These are phyloP conservation scores for Nicotiana sylvestris DNA, from an alignment of 257 asterid genomes.

Conservation along the genomic window DNA sequence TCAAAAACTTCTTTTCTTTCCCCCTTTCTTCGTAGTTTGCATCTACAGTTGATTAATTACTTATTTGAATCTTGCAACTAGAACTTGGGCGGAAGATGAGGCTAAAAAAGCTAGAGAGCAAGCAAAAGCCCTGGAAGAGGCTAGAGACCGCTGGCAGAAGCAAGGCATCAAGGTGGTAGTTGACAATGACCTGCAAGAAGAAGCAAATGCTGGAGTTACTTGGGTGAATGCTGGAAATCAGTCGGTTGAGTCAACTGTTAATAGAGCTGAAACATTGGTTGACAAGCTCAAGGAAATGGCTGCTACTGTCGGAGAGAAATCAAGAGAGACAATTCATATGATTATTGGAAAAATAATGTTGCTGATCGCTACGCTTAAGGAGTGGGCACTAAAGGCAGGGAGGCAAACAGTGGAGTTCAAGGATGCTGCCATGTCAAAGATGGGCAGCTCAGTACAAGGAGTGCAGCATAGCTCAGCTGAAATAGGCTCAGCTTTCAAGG, in stretches of 20 bases:
- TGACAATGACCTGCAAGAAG: constrained; percentile 72
- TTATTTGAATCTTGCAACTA: constrained; percentile 24
- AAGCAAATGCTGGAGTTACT: constrained; percentile 64
- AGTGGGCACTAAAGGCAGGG: constrained; percentile 26
- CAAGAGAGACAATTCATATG: constrained; percentile 54
- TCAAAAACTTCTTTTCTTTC: neutral
- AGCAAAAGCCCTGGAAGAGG: constrained; percentile 83
- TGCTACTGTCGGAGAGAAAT: constrained; percentile 49
- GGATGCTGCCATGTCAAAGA: constrained; percentile 33
- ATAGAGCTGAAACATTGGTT: constrained; percentile 64
- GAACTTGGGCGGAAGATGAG: constrained; percentile 98
- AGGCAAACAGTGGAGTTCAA: constrained; percentile 44
- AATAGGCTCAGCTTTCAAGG: constrained; percentile 44
- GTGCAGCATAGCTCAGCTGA: constrained; percentile 38
- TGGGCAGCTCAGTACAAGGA: constrained; percentile 48
- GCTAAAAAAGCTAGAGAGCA: constrained; percentile 92
- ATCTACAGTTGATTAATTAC: constrained; percentile 5
- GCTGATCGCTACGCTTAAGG: constrained; percentile 45
- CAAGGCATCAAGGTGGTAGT: constrained; percentile 90
- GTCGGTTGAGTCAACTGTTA: constrained; percentile 59
- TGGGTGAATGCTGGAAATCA: constrained; percentile 72
- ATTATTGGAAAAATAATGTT: constrained; percentile 51
- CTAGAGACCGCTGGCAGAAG: constrained; percentile 80
- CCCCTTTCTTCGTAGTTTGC: neutral
- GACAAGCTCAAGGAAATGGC: constrained; percentile 74